Evolutionary conservation across 139 green algal genomes (phyloP).

Genomic region (Tetraselmis striata): DNA sequence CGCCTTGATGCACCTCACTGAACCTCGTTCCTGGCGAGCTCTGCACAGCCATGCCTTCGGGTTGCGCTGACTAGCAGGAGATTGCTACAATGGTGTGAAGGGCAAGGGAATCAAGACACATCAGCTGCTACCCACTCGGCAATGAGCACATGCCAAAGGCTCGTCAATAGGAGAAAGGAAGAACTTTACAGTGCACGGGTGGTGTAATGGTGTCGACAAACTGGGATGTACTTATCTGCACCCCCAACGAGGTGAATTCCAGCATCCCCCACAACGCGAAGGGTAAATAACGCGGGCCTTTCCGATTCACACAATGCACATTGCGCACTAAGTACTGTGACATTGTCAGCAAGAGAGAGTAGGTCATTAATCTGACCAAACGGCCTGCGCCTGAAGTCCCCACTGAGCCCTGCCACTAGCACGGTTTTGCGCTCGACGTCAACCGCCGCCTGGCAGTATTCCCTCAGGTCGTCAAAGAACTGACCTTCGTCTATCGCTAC

Average conservation of each 20-base stretch:
- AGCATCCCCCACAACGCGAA: slow-evolving; percentile 48
- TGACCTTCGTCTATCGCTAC: slow-evolving; percentile 83
- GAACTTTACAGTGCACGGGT: too few relatives aligned
- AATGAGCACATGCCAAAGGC: too few relatives aligned
- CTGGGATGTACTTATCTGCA: slow-evolving; percentile 71
- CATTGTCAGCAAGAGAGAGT: not conserved
- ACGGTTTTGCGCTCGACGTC: slow-evolving; percentile 59
- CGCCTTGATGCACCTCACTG: too few relatives aligned
- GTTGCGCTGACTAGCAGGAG: too few relatives aligned
- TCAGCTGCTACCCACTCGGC: too few relatives aligned
- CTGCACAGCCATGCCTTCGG: too few relatives aligned
- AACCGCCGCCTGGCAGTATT: slow-evolving; percentile 53
- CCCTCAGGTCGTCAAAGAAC: slow-evolving; percentile 67
- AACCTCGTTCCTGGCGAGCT: too few relatives aligned
- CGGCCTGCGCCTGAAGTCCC: slow-evolving; percentile 56
- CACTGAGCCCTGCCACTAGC: slow-evolving; percentile 61
- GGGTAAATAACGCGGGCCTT: slow-evolving; percentile 53
- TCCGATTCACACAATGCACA: not conserved
- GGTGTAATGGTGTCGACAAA: slow-evolving; percentile 72
- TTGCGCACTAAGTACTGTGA: not conserved
- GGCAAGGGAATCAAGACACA: too few relatives aligned
- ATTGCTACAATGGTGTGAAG: too few relatives aligned
- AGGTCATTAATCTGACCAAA: slow-evolving; percentile 45
- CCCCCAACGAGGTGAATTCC: slow-evolving; percentile 69
- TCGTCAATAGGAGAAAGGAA: too few relatives aligned